Evolutionary conservation across 352 stramenopile species (phyloP).

Genomic region (Pythium dissimile): DNA sequence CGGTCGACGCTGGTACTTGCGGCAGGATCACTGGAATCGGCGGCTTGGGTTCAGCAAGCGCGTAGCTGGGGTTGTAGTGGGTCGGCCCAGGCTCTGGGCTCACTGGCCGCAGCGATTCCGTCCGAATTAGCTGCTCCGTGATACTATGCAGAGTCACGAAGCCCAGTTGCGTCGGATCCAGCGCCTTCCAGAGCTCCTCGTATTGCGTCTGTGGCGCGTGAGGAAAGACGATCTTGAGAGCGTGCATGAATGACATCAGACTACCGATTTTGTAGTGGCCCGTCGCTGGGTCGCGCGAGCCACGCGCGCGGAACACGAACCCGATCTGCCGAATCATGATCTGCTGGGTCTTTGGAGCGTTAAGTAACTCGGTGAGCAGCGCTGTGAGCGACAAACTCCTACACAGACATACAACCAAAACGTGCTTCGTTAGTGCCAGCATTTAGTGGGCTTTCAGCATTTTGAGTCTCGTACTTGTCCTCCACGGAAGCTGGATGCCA

Average conservation of each 20-base stretch:
- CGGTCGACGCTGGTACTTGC: conserved; percentile 16
- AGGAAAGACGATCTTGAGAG: conserved; percentile 51
- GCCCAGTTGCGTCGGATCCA: conserved; percentile 14
- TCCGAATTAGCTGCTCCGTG: conserved; percentile 1
- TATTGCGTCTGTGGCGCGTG: conserved; percentile 44
- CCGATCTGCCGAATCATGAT: conserved; percentile 49
- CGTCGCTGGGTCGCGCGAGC: conserved; percentile 11
- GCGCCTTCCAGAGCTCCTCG: conserved; percentile 49
- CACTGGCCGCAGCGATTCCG: conserved; percentile 24
- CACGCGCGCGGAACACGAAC: conserved; percentile 46
- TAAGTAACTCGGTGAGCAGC: conserved; percentile 51
- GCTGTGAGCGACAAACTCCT: conserved; percentile 37
- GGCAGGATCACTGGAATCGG: conserved; percentile 49
- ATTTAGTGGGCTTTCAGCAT: neutral
- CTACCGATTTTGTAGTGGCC: conserved; percentile 3
- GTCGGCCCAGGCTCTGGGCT: conserved; percentile 67
- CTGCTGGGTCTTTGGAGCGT: conserved; percentile 42
- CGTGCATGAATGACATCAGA: conserved; percentile 31
- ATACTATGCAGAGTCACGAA: conserved; percentile 13
- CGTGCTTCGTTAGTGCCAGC: too few relatives aligned
- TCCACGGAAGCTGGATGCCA: conserved; percentile 55
- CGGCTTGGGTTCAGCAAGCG: conserved; percentile 34
- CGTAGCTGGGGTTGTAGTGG: conserved; percentile 60
- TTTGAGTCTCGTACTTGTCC: conserved; percentile 26
- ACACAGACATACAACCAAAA: neutral